Base-by-base conservation (phyloP, 1,139 yeast species). In the Saccharomyces pastorianus region DNA sequence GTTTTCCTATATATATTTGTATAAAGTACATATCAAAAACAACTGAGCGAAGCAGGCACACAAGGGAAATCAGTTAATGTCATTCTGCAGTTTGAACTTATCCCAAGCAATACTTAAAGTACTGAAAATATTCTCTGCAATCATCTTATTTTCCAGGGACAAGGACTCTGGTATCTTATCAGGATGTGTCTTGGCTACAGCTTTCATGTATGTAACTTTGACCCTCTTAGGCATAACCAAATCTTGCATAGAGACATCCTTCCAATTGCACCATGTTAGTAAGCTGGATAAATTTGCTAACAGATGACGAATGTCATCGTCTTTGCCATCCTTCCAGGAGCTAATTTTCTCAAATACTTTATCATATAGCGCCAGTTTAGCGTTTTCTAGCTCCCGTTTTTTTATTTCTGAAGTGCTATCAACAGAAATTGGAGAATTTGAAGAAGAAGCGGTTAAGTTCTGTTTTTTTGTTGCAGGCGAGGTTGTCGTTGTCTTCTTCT, bases 21-120 rank as follows among this genome's bases (percentile, higher is more conserved):
- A 13, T 38, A 38, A 38, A 32, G 38, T 32, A 32, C 38, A 14
- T 32, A 32, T 14, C 14, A 13, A n/a, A 32, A 38, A 3, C 20
- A 9, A 25, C 41, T 11, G 6, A 20, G 11, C 13, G 25, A 20
- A 38, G 20, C 13, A 11, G 9, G 20, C 14, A 14, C 23, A n/a
- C 3, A 14, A 17, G 26, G 25, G 20, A 20, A 23, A 23, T 46
- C 57, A 75, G 48, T 64, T 66, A 53, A 81, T 68, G 32, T 75
- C 74, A 63, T 84, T 84, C 51, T 78, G 77, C 49, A 69, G 73
- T 67, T 86, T 89, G 71, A 91, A 93, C 28, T 71, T 74, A 61
- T 91, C 99, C 99, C 99, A 95, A 1, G 98, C 91, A 61, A 82
- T 80, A 69, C 91, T 91, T 60, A 95, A 74, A 0, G 83, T 77